Base-by-base conservation (phyloP, 352 stramenopile species). In the Phytophthora litchii region DNA sequence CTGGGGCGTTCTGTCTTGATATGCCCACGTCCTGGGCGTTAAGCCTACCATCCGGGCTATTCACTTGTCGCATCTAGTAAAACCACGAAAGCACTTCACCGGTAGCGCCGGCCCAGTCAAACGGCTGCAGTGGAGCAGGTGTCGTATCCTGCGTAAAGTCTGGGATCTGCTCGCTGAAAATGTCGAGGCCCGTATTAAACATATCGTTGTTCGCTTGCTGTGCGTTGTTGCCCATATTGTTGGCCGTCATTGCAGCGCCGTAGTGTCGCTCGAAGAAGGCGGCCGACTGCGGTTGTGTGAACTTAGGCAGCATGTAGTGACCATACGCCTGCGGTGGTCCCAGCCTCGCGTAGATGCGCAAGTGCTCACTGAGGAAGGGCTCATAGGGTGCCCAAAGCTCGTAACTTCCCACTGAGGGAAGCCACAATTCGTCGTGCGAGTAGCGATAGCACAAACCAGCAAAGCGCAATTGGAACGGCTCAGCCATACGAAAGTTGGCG, bases 401-500 rank as follows among this genome's bases (percentile, higher is more conserved):
- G 35, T 71, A 72, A 23, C 60, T 72, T 20, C 41, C 62, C 16
- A 75, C 58, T 1, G 67, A 49, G 20, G 70, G 54, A 4, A 70
- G 31, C 67, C 67, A 75, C 38, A 72, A 43, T 25, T 75, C 62
- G 44, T 63, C 56, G 31, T 75, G 67, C 43, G 67, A 72, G 44
- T 70, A 66, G 40, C 67, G 62, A 57, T 72, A 75, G 57, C 52
- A 67, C 29, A 75, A 21, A 0, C 67, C 67, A 4, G 67, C 67
- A 17, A 75, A 75, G 16, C 67, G 67, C 34, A 75, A 42, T 27
- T 71, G 62, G 62, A 75, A 75, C 14, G 67, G 67, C 49, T 75
- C 67, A 4, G 67, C 45, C 54, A 72, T 70, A 17, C 67, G 62
- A 20, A 75, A 75, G 53, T 72, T 64, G 31, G 55, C 49, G 52